Percentiles rank a stretch among this genome's conserved stretches.
These are phyloP conservation scores for Vigna hirtella DNA, from an alignment of 306 rosid genomes.

Conservation along the genomic window DNA sequence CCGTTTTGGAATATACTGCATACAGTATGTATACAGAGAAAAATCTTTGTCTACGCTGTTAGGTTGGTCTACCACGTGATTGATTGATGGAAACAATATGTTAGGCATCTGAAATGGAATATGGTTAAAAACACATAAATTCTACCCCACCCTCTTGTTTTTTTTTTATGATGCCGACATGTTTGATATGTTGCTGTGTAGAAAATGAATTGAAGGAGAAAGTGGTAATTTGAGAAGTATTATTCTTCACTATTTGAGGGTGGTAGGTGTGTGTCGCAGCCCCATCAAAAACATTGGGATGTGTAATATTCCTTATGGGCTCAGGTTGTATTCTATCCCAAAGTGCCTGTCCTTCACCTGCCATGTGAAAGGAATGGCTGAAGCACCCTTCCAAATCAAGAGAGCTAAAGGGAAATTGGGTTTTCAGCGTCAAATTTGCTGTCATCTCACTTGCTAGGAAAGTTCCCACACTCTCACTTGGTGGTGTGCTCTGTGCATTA, in stretches of 20 bases:
- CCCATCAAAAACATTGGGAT: constrained; percentile 42
- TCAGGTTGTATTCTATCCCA: constrained; percentile 55
- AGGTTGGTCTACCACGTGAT: constrained; percentile 45
- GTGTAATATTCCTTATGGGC: constrained; percentile 52
- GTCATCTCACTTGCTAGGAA: constrained; percentile 36
- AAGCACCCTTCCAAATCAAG: constrained; percentile 48
- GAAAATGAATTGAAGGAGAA: constrained; percentile 42
- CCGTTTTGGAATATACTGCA: constrained; percentile 33
- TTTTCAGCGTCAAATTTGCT: constrained; percentile 45
- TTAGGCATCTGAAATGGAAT: constrained; percentile 42
- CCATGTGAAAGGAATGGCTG: constrained; percentile 43
- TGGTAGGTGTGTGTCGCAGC: constrained; percentile 34
- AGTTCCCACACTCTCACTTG: background rate
- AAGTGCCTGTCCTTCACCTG: constrained; percentile 46
- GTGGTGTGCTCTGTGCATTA: background rate
- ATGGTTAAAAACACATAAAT: constrained; percentile 40
- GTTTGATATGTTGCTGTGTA: constrained; percentile 43
- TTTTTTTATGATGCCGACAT: constrained; percentile 43
- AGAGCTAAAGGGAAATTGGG: constrained; percentile 13
- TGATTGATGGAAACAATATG: constrained; percentile 47
- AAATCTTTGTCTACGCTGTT: constrained; percentile 44
- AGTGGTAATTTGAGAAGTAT: constrained; percentile 8
- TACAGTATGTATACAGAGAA: constrained; percentile 33
- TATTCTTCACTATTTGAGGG: constrained; percentile 47
- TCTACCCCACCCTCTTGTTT: background rate